Conservation (phyloP, 805 yeast species). For the Pichia nakasei region DNA sequence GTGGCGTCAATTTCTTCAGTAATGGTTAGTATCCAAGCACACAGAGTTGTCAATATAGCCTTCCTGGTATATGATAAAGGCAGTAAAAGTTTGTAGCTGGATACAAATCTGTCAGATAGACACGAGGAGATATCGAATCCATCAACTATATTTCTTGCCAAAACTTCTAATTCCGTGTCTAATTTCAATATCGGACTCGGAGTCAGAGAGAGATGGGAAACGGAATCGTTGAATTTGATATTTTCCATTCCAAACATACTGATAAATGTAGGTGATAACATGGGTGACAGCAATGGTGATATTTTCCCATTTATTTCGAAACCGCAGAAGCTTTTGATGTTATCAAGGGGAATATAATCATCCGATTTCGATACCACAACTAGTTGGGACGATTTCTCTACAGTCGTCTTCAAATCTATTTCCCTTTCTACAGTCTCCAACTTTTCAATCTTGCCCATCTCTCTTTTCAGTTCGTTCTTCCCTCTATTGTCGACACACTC, state of each 20-base stretch:
- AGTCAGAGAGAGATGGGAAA: neutral
- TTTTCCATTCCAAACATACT: neutral
- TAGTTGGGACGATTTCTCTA: too few species aligned
- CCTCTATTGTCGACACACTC: conserved; percentile 14
- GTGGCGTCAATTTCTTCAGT: conserved; percentile 2
- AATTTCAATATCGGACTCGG: neutral
- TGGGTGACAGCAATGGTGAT: too few species aligned
- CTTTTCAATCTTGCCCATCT: too few species aligned
- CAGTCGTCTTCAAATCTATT: too few species aligned
- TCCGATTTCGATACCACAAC: too few species aligned
- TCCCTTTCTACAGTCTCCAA: too few species aligned
- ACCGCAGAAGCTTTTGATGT: too few species aligned
- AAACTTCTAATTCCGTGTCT: neutral
- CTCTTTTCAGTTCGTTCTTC: neutral
- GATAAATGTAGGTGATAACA: too few species aligned
- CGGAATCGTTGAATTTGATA: too few species aligned
- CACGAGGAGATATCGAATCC: neutral
- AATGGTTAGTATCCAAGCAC: conserved; percentile 12
- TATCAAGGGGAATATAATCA: too few species aligned
- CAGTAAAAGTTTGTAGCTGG: neutral
- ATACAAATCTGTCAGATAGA: neutral
- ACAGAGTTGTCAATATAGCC: conserved; percentile 10
- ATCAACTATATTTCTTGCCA: neutral
- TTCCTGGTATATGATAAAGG: conserved; percentile 1
- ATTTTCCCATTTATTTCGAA: too few species aligned